Conservation (phyloP, 78 protist genomes). For the Dictyostelium capitatum region DNA sequence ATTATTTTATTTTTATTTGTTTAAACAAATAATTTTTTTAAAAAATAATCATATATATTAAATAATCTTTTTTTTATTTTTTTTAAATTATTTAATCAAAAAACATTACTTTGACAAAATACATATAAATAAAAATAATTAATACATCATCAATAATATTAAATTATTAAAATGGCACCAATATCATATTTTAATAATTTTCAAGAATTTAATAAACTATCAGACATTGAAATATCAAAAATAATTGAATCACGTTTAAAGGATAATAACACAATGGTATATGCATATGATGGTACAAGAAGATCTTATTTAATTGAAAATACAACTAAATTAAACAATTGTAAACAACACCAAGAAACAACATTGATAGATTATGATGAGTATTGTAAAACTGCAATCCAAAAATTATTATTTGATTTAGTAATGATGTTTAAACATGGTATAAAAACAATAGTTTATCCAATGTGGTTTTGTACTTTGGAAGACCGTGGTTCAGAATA, state of each 20-base stretch:
- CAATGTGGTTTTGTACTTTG: slow-evolving; percentile 75
- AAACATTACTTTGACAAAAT: background rate
- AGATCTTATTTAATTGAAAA: slow-evolving; percentile 41
- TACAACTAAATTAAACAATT: background rate
- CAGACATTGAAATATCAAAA: slow-evolving; percentile 8
- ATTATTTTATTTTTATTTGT: no score
- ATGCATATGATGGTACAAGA: slow-evolving; percentile 79
- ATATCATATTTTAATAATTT: background rate
- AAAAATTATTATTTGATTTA: slow-evolving; percentile 2
- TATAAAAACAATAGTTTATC: slow-evolving; percentile 41
- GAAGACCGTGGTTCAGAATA: slow-evolving; percentile 55
- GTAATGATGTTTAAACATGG: slow-evolving; percentile 71
- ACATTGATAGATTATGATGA: slow-evolving; percentile 29
- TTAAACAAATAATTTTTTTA: background rate
- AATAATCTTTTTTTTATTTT: background rate
- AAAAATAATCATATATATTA: background rate
- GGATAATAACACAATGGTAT: slow-evolving; percentile 37
- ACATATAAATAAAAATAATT: background rate
- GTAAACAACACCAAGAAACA: background rate
- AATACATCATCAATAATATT: background rate
- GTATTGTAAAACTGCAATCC: slow-evolving; percentile 19
- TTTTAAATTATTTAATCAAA: background rate
- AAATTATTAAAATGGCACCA: background rate
- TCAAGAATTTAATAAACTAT: slow-evolving; percentile 11
- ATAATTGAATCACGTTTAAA: background rate